phyloP scores from a whole-genome alignment of 768 basidiomycete genomes.

The Cyclocybe aegerita region DNA sequence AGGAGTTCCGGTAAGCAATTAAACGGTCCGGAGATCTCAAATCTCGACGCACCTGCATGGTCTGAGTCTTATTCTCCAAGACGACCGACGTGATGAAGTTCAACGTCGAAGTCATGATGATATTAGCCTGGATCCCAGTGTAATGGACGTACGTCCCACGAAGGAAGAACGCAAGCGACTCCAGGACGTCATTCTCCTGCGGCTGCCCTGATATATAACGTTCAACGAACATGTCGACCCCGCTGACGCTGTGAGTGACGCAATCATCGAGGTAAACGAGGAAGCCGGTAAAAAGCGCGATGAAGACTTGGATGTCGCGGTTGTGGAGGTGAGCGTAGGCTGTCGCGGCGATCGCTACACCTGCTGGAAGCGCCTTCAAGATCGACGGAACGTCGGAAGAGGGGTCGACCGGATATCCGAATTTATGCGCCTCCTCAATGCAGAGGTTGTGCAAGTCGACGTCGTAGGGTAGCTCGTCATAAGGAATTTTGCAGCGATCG shows the following conservation, averaged over 20 bases:
- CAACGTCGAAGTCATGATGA: constrained; percentile 34
- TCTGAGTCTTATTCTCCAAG: constrained; percentile 12
- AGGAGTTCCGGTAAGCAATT: neutral
- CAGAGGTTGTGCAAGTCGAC: constrained; percentile 6
- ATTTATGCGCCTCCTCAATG: neutral
- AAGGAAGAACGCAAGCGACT: constrained; percentile 31
- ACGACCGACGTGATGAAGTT: constrained; percentile 31
- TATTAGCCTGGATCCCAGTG: constrained; percentile 26
- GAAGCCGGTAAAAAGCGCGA: constrained; percentile 38
- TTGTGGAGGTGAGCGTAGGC: constrained; percentile 27
- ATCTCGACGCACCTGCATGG: constrained; percentile 4
- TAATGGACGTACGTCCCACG: constrained; percentile 26
- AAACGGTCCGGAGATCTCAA: neutral
- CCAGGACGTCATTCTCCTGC: constrained; percentile 30
- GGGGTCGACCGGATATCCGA: neutral
- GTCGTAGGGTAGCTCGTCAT: constrained; percentile 2
- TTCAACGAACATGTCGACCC: constrained; percentile 32
- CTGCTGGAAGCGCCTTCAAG: constrained; percentile 22
- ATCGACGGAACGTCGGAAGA: neutral
- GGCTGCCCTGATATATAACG: constrained; percentile 22
- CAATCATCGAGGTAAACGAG: constrained; percentile 32
- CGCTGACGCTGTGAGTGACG: constrained; percentile 12
- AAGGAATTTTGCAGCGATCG: neutral
- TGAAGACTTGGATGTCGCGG: constrained; percentile 26
- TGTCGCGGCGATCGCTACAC: constrained; percentile 24